Conservation (phyloP, 2,329 filamentous ascomycete genomes). For the Epichloe gansuensis region DNA sequence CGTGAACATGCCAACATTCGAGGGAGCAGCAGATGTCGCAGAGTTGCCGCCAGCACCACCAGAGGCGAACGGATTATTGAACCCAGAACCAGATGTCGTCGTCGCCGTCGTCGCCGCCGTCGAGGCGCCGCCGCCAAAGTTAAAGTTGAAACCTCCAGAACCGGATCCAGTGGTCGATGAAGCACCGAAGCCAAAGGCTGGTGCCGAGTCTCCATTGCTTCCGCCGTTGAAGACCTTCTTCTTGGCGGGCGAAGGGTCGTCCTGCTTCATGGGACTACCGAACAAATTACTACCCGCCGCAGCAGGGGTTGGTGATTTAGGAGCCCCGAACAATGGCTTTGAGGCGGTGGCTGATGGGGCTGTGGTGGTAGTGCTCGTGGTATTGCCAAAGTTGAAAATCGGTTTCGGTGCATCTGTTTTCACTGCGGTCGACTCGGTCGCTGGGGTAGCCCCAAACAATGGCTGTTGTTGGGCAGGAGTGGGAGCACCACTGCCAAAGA, state of each 20-base stretch:
- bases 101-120: slow-evolving; percentile 3
- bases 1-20: slow-evolving; percentile 23
- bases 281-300: slow-evolving; percentile 21
- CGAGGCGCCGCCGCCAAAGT: slow-evolving; percentile 10
- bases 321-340: slow-evolving; percentile 27
- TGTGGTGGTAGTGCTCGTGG: slow-evolving; percentile 15
- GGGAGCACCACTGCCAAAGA: slow-evolving; percentile 5
- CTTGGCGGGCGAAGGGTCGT: slow-evolving; percentile 26
- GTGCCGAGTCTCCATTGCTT: slow-evolving; percentile 13
- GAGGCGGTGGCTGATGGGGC: slow-evolving; percentile 15
- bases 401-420: slow-evolving; percentile 13
- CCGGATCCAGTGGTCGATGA: slow-evolving; percentile 12
- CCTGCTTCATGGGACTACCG: slow-evolving; percentile 32
- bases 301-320: slow-evolving; percentile 21
- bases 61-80: slow-evolving; percentile 30
- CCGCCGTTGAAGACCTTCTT: slow-evolving; percentile 20
- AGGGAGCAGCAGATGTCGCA: slow-evolving; percentile 12
- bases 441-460: slow-evolving; percentile 5
- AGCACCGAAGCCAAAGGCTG: slow-evolving; percentile 24
- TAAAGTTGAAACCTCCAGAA: slow-evolving; percentile 22
- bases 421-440: slow-evolving; percentile 7
- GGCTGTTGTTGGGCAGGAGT: slow-evolving; percentile 12
- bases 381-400: slow-evolving; percentile 22
- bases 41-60: slow-evolving; percentile 14
- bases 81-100: slow-evolving; percentile 15